Conservation (phyloP, 2,329 filamentous ascomycete species). For the Trichoderma semiorbis region DNA sequence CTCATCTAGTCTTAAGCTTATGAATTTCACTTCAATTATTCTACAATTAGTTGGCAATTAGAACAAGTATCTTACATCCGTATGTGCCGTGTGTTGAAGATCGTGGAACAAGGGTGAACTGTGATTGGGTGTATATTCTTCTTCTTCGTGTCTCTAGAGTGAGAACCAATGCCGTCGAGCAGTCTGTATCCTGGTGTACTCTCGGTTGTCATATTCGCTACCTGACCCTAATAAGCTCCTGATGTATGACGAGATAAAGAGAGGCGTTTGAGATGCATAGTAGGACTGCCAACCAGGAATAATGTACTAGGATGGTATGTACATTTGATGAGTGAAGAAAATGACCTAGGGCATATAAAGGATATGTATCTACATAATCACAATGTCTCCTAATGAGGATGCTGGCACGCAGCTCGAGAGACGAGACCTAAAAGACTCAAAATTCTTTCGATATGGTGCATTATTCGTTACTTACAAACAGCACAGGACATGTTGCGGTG, state of each 20-base stretch:
- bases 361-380: too few relatives aligned
- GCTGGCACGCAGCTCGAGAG: too few relatives aligned
- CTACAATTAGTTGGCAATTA: neutral
- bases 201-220: neutral
- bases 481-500: too few relatives aligned
- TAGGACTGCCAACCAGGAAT: too few relatives aligned
- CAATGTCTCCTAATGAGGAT: too few relatives aligned
- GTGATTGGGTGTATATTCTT: neutral
- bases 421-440: too few relatives aligned
- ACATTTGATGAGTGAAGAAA: too few relatives aligned
- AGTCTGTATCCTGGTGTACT: neutral
- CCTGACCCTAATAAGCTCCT: too few relatives aligned
- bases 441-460: too few relatives aligned
- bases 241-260: neutral
- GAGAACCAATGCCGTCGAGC: neutral
- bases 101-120: neutral
- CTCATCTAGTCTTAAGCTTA: neutral
- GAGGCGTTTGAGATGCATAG: neutral
- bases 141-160: neutral
- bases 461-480: too few relatives aligned
- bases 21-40: neutral
- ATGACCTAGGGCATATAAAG: too few relatives aligned
- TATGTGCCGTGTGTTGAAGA: neutral
- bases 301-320: too few relatives aligned
- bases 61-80: neutral